phyloP scores from a whole-genome alignment of 1,284 basidiomycete genomes.

The Apiotrichum akiyoshidainum region DNA sequence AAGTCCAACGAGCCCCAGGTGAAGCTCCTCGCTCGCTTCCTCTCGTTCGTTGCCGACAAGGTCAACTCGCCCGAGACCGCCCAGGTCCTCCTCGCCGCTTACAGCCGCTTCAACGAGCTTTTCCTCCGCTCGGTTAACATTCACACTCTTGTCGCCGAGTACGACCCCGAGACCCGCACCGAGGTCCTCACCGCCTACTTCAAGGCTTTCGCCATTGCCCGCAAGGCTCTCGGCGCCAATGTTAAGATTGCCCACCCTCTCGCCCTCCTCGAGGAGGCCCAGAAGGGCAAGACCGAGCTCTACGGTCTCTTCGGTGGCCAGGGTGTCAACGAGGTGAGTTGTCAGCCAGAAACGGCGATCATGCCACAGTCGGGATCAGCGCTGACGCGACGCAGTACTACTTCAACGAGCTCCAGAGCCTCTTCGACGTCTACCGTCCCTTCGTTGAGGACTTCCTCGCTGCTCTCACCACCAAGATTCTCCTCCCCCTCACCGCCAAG shows the following conservation, averaged over 20 bases:
- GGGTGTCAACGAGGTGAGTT: slow-evolving; percentile 79
- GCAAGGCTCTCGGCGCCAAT: slow-evolving; percentile 58
- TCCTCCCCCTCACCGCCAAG: slow-evolving; percentile 65
- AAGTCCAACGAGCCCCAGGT: slow-evolving; percentile 59
- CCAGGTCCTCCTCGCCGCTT: slow-evolving; percentile 67
- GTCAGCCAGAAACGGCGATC: slow-evolving; percentile 6
- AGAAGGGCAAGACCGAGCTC: slow-evolving; percentile 69
- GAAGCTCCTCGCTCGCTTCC: slow-evolving; percentile 74
- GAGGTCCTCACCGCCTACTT: slow-evolving; percentile 77
- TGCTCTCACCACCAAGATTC: slow-evolving; percentile 63
- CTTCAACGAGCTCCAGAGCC: slow-evolving; percentile 87
- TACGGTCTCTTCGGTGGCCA: slow-evolving; percentile 98
- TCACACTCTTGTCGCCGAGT: slow-evolving; percentile 76
- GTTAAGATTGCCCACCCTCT: slow-evolving; percentile 66
- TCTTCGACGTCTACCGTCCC: slow-evolving; percentile 86
- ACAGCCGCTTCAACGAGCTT: slow-evolving; percentile 72
- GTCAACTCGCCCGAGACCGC: slow-evolving; percentile 59
- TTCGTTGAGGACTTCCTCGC: slow-evolving; percentile 72
- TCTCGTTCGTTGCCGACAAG: slow-evolving; percentile 67
- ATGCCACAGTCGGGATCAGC: background rate
- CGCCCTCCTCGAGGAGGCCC: slow-evolving; percentile 70
- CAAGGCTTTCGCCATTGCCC: slow-evolving; percentile 68
- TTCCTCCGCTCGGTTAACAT: slow-evolving; percentile 63
- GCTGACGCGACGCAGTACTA: slow-evolving; percentile 60
- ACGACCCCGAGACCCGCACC: slow-evolving; percentile 72